Base-by-base conservation (phyloP, 306 rosid genomes). In the Hylodesmum podocarpum region DNA sequence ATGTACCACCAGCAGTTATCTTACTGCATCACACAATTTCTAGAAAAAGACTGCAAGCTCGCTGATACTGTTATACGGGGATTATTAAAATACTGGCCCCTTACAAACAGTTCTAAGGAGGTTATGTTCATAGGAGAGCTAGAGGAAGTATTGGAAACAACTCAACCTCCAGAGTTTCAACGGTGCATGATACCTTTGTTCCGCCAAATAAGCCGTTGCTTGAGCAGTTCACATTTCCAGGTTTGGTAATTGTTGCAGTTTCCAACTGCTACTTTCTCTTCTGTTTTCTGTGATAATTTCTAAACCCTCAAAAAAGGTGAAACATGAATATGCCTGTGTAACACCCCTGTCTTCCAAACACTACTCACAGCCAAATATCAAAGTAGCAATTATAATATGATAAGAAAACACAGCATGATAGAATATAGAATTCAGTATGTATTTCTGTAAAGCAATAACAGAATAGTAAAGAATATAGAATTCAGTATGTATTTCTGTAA, bases 141-240 rank as follows among this genome's bases (percentile, higher is more conserved):
- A 75, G 99, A 95, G 78, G 99, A 95, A 86, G 97, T 95, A 51
- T 82, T 95, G 83, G 99, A 95, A 83, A 94, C 97, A 70, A 95
- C 97, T 78, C 97, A 95, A 75, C 87, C 93, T 75, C 92, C 96
- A 3, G 99, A 95, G 82, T 95, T 95, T 67, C 99, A 95, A 68
- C 91, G 96, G 16, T 89, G 94, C 68, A 92, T 92, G 97, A 89
- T 92, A 33, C 94, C 90, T 19, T 82, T 95, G 89, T 92, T 95
- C 76, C 94, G 86, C 53, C 97, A 86, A 84, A 86, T 95, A 78
- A 84, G 87, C 8, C 91, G 90, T 22, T 95, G 96, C 86, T 81
- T 95, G 84, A 92, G 97, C 89, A 92, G 97, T 88, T 90, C 91
- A 29, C 99, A 95, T 86, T 95, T 95, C 75, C 99, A 95, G 99